phyloP scores from a whole-genome alignment of 345 rosid genomes.

The Jatropha curcas region DNA sequence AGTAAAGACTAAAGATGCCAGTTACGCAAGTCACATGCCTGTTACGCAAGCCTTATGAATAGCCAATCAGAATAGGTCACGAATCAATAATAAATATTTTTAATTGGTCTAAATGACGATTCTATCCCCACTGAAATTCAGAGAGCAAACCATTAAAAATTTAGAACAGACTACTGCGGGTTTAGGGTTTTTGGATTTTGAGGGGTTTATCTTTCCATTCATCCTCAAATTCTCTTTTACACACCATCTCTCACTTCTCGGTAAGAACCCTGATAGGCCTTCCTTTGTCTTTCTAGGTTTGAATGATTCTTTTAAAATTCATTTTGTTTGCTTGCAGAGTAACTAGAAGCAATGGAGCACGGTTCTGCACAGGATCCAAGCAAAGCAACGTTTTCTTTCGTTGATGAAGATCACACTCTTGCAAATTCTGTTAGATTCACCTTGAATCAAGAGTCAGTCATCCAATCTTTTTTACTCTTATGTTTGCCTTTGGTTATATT shows the following conservation, averaged over 20 bases:
- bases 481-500: not conserved
- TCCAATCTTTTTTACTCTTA: not conserved
- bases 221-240: not conserved
- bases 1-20: no score
- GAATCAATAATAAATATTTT: not conserved
- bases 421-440: conserved; percentile 82
- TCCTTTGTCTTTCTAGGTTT: no score
- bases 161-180: no score
- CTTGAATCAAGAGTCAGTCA: conserved; percentile 86
- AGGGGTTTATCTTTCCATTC: not conserved
- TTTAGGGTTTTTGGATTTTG: not conserved
- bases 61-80: conserved; percentile 8
- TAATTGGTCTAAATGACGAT: not conserved
- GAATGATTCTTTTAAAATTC: not conserved
- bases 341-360: conserved; percentile 58
- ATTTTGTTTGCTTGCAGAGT: conserved; percentile 2
- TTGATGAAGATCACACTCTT: conserved; percentile 82
- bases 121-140: not conserved
- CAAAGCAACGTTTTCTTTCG: conserved; percentile 62
- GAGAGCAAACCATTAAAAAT: no score
- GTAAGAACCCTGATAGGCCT: no score
- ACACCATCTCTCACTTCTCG: no score
- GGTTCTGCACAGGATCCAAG: conserved; percentile 56
- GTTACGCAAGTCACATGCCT: not conserved
- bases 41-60: not conserved